Conservation (phyloP, 441 rosid genomes). For the Gossypium trilobum region DNA sequence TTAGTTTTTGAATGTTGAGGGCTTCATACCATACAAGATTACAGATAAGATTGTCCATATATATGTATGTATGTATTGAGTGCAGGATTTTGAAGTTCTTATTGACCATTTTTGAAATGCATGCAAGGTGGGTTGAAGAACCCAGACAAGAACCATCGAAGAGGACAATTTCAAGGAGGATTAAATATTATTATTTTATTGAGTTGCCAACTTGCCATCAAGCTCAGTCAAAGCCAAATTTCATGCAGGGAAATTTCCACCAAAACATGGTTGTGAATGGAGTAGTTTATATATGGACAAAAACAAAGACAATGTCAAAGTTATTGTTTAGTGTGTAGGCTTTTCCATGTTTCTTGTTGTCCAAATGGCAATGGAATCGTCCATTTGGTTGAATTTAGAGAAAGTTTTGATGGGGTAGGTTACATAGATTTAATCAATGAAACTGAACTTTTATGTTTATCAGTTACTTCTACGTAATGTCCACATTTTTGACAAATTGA, state of each 20-base stretch:
- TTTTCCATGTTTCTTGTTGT: background rate
- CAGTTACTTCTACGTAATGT: constrained; percentile 18
- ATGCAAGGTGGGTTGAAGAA: constrained; percentile 6
- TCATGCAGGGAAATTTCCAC: constrained; percentile 5
- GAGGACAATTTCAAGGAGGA: background rate
- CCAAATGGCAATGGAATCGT: background rate
- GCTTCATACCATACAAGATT: background rate
- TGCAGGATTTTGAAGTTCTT: background rate
- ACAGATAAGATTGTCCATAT: background rate
- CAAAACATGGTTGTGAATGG: background rate
- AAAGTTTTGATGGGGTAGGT: constrained; percentile 1
- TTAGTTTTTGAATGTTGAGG: background rate
- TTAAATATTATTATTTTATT: background rate
- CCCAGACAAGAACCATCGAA: background rate
- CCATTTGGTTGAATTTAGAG: constrained; percentile 1
- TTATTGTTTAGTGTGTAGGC: background rate
- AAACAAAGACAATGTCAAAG: background rate
- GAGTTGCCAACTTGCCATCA: background rate
- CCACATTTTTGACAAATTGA: constrained; percentile 22
- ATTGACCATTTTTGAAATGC: background rate
- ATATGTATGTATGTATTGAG: background rate
- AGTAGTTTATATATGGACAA: background rate
- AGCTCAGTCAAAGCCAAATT: background rate
- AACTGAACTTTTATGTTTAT: background rate
- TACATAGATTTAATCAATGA: constrained; percentile 4